Base-by-base conservation (phyloP, 768 basidiomycete species). In the Lanmaoa rubissima region DNA sequence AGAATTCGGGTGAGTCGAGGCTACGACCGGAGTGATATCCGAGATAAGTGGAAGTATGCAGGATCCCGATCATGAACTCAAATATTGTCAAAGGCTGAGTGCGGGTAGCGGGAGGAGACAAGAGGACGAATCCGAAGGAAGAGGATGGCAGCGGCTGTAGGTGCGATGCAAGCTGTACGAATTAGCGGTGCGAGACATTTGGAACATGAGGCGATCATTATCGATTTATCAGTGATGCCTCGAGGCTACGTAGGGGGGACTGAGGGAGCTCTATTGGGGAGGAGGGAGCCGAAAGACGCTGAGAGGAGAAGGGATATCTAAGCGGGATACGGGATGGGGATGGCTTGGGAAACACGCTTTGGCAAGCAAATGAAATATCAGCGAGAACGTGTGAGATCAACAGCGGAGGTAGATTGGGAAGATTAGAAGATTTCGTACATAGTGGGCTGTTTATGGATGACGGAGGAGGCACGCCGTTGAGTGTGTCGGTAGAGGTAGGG, bases 201-300 rank as follows among this genome's bases (percentile, higher is more conserved):
- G 3, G 34, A 43, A 48, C 62, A 65, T 47, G 65, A 67, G 62
- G 62, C 40, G 55, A 67, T 65, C 54, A 65, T 40, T 48, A 66
- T 66, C 65, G 49, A n/a, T 49, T 40, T 48, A 66, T 66, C 65
- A 52, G 16, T 49, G 66, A 69, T 69, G 61, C 68, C 69, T 71
- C 60, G 62, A 69, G 68, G 68, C 58, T 16, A 45, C 34, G 49
- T 39, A 59, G 21, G 19, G 7, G n/a, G 34, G 31, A 17, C 50
- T 12, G 57, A 66, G 61, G 0, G 24, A 2, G 26, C 56, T 60
- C 10, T 2, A 56, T 70, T 48, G 35, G 51, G 69, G 61, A 69
- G 21, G 43, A 50, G 5, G 4, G 59, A 16, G 31, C 61, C 62
- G 26, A 36, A 3, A 2, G 34, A 48, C 2, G 26, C 36, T 50